A percentile compares a stretch with the other conserved stretches of the same genome.
Conservation (phyloP, 1,284 basidiomycete species). For the Macrocystidia cucumis region DNA sequence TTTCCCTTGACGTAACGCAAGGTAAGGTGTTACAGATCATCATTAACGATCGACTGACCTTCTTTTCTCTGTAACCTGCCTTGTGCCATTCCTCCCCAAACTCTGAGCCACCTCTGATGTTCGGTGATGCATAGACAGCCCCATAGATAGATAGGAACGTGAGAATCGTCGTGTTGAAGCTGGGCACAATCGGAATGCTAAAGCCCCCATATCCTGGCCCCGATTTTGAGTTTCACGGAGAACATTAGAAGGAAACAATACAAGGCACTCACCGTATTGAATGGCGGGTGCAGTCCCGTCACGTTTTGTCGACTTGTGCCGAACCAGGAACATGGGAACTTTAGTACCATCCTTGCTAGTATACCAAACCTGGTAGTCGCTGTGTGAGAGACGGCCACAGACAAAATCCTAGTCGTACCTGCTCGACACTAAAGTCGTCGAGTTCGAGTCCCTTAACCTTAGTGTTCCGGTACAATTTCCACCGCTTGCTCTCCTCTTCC, state of each 20-base stretch:
- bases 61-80: constrained; percentile 63
- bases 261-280: constrained; percentile 68
- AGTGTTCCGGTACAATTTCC: constrained; percentile 55
- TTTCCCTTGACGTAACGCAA: constrained; percentile 40
- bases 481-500: constrained; percentile 37
- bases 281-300: constrained; percentile 77
- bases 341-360: constrained; percentile 74
- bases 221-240: background rate
- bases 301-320: constrained; percentile 61
- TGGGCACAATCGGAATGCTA: constrained; percentile 63
- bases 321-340: constrained; percentile 84
- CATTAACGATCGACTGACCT: constrained; percentile 33
- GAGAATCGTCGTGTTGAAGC: constrained; percentile 67
- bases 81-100: constrained; percentile 81
- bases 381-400: background rate
- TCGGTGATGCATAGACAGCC: constrained; percentile 67
- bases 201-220: constrained; percentile 73
- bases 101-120: constrained; percentile 79
- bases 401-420: constrained; percentile 28
- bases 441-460: constrained; percentile 59
- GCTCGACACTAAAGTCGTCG: constrained; percentile 67
- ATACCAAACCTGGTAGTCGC: constrained; percentile 57
- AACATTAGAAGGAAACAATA: background rate
- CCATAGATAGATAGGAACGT: constrained; percentile 74
- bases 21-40: background rate